These are phyloP conservation scores for Albifimbria verrucaria DNA, from an alignment of 2,329 filamentous ascomycete genomes.

Conservation along the genomic window DNA sequence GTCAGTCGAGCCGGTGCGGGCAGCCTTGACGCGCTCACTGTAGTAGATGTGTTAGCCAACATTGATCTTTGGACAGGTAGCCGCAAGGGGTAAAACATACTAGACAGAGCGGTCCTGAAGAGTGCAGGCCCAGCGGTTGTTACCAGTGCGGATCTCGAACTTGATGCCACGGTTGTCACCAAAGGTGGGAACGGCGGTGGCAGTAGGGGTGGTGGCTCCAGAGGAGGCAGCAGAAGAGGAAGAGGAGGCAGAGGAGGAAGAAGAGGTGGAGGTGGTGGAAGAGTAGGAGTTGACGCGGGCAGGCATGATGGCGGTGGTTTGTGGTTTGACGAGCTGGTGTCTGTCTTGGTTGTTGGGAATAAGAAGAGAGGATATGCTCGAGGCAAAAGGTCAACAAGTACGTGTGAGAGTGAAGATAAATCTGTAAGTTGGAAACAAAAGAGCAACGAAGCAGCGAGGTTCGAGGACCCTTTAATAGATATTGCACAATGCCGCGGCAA, in stretches of 20 bases:
- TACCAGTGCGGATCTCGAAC: constrained; percentile 44
- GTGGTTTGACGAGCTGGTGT: no score
- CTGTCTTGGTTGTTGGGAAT: no score
- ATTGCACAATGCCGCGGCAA: neutral
- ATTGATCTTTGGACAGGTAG: neutral
- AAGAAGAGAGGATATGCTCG: neutral
- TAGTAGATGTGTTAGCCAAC: constrained; percentile 10
- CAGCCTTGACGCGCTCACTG: constrained; percentile 39
- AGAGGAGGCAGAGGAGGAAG: neutral
- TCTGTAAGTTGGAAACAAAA: neutral
- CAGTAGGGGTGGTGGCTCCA: constrained; percentile 7
- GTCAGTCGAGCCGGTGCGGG: constrained; percentile 31
- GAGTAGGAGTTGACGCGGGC: neutral
- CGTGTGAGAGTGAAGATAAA: neutral
- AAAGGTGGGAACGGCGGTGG: constrained; percentile 14
- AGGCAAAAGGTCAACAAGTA: neutral
- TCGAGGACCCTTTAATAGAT: neutral
- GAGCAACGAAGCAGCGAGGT: neutral
- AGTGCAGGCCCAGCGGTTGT: constrained; percentile 34
- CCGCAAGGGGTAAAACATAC: constrained; percentile 27
- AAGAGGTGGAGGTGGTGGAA: neutral
- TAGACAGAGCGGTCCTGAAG: constrained; percentile 41
- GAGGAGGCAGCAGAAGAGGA: constrained; percentile 7
- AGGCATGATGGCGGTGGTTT: neutral
- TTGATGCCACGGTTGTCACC: constrained; percentile 39